Conservation (phyloP, 257 asterid species). For the Buddleja alternifolia region DNA sequence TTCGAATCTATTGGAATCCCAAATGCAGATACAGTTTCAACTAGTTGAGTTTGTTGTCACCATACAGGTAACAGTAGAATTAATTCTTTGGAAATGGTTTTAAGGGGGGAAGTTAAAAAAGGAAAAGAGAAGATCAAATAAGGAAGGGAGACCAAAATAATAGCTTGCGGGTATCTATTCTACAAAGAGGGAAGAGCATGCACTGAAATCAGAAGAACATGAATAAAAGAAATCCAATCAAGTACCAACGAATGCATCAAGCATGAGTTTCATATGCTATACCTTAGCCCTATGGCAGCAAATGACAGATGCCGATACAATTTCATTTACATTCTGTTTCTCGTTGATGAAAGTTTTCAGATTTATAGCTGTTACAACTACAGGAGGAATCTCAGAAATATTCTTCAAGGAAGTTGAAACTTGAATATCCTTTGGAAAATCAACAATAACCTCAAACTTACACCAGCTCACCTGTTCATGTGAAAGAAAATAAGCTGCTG, state of each 20-base stretch:
- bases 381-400: constrained; percentile 74
- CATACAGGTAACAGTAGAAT: constrained; percentile 14
- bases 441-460: constrained; percentile 81
- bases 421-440: constrained; percentile 70
- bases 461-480: constrained; percentile 95
- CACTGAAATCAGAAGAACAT: constrained; percentile 11
- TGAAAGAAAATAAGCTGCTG: constrained; percentile 19
- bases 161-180: constrained; percentile 7
- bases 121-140: not conserved
- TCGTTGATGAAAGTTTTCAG: constrained; percentile 84
- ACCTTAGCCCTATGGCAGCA: constrained; percentile 95
- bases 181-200: constrained; percentile 1
- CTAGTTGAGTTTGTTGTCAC: constrained; percentile 15
- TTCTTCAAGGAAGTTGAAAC: constrained; percentile 60
- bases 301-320: constrained; percentile 89
- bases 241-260: constrained; percentile 21
- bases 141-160: not conserved
- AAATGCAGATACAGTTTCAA: constrained; percentile 15
- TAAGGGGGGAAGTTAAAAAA: not conserved
- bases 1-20: constrained; percentile 21
- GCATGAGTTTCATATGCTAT: constrained; percentile 33
- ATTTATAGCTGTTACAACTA: constrained; percentile 80
- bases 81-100: constrained; percentile 18
- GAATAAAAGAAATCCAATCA: not conserved
- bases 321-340: constrained; percentile 76